Evolutionary conservation across 305 asterid species (phyloP).

Genomic region (Andrographis paniculata): DNA sequence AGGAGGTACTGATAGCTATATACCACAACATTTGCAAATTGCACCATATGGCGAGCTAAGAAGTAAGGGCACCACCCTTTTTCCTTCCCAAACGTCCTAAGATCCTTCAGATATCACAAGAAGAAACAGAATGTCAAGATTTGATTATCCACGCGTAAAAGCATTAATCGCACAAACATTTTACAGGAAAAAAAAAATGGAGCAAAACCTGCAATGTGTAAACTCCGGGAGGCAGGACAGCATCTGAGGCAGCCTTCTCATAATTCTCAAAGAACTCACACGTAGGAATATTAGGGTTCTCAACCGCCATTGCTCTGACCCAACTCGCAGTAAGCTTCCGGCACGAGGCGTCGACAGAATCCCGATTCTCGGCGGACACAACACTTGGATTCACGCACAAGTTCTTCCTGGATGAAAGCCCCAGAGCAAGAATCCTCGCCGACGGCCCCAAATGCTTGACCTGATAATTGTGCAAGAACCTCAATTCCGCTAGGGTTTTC

Average conservation of each 20-base stretch:
- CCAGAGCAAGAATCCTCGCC: slow-evolving; percentile 71
- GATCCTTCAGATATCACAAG: slow-evolving; percentile 48
- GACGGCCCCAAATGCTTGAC: slow-evolving; percentile 53
- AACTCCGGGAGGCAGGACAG: slow-evolving; percentile 90
- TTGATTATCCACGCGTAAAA: background rate
- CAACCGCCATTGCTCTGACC: slow-evolving; percentile 75
- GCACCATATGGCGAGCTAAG: slow-evolving; percentile 95
- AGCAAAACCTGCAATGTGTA: slow-evolving; percentile 79
- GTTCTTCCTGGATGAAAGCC: slow-evolving; percentile 92
- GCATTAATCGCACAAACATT: background rate
- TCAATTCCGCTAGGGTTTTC: slow-evolving; percentile 90
- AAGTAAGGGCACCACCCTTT: slow-evolving; percentile 98
- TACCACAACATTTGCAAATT: slow-evolving; percentile 90
- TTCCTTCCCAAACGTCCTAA: slow-evolving; percentile 72
- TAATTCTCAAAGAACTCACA: slow-evolving; percentile 75
- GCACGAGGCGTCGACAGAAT: slow-evolving; percentile 92
- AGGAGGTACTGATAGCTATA: slow-evolving; percentile 95
- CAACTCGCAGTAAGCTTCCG: slow-evolving; percentile 92
- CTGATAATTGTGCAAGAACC: slow-evolving; percentile 67
- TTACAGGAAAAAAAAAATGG: background rate
- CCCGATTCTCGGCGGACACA: slow-evolving; percentile 84
- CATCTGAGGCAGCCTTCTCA: slow-evolving; percentile 72
- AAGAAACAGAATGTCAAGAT: background rate
- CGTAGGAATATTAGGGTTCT: slow-evolving; percentile 60
- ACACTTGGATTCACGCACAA: slow-evolving; percentile 76